Percentiles rank a stretch among this genome's conserved stretches.
phyloP scores from a whole-genome alignment of 2,329 filamentous ascomycete species.

The Penicillium hordei region DNA sequence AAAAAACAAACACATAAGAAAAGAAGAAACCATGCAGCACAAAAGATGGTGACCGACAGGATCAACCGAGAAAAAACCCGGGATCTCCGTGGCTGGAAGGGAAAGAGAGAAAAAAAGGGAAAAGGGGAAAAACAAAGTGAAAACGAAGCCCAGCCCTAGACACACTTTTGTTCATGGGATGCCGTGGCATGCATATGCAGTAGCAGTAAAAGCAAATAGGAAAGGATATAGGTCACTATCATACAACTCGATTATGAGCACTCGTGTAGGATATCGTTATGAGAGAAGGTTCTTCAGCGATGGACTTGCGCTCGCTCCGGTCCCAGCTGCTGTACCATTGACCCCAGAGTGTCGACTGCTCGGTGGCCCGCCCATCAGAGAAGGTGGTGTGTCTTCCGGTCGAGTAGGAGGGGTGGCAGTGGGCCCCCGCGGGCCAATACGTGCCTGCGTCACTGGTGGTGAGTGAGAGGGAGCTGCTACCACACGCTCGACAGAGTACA shows the following conservation, averaged over 20 bases:
- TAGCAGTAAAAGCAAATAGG: conserved; percentile 15
- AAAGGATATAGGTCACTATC: conserved; percentile 18
- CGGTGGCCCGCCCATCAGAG: conserved; percentile 25
- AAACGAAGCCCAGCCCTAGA: conserved; percentile 1
- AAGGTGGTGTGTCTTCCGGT: conserved; percentile 31
- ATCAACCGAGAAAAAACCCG: not conserved
- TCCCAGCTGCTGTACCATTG: conserved; percentile 32
- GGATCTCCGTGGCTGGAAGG: not conserved
- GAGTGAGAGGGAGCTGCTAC: conserved; percentile 37
- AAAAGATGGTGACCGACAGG: not conserved
- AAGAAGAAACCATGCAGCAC: conserved; percentile 1
- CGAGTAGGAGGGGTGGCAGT: conserved; percentile 33
- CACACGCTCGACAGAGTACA: conserved; percentile 41
- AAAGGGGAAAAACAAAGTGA: not conserved
- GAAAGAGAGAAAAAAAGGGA: not conserved
- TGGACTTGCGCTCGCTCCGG: conserved; percentile 73
- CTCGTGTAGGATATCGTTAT: conserved; percentile 37
- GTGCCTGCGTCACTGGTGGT: conserved; percentile 37
- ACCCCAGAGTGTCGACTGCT: conserved; percentile 30
- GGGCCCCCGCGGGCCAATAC: conserved; percentile 36
- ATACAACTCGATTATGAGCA: conserved; percentile 14
- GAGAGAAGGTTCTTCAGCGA: conserved; percentile 73
- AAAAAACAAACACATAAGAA: conserved; percentile 11
- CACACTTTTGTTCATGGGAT: conserved; percentile 10
- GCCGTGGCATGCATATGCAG: conserved; percentile 15